These are phyloP conservation scores for Aspergillus affinis DNA, from an alignment of 495 filamentous ascomycete genomes.

Conservation along the genomic window DNA sequence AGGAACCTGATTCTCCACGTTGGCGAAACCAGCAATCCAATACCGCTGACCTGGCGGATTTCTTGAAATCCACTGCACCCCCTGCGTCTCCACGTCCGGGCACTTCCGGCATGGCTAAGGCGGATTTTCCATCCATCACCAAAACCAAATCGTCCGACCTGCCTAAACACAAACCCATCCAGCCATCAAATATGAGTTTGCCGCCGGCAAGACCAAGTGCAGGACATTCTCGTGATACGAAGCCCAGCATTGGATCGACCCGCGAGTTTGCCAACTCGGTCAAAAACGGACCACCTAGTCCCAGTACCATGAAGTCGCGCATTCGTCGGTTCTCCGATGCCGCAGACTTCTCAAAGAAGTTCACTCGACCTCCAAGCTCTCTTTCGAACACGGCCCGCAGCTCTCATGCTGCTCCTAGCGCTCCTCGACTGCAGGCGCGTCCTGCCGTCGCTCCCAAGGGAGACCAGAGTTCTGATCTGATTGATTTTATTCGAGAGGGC, in stretches of 20 bases:
- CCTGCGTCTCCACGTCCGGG: slow-evolving; percentile 21
- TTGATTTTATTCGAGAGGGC: slow-evolving; percentile 90
- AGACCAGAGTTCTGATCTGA: slow-evolving; percentile 76
- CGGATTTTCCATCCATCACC: slow-evolving; percentile 17
- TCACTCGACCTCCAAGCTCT: slow-evolving; percentile 17
- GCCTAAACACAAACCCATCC: slow-evolving; percentile 32
- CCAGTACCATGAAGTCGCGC: slow-evolving; percentile 6
- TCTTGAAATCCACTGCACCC: slow-evolving; percentile 37
- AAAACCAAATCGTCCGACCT: slow-evolving; percentile 24
- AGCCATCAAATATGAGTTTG: slow-evolving; percentile 26
- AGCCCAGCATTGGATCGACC: slow-evolving; percentile 60
- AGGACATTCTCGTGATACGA: slow-evolving; percentile 65
- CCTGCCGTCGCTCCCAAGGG: slow-evolving; percentile 60
- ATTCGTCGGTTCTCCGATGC: slow-evolving; percentile 22
- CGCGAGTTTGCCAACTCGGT: slow-evolving; percentile 85
- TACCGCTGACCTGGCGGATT: slow-evolving; percentile 39
- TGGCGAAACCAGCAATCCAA: slow-evolving; percentile 33
- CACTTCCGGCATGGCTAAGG: slow-evolving; percentile 24
- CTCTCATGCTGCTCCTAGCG: slow-evolving; percentile 18
- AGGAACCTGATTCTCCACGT: slow-evolving; percentile 44
- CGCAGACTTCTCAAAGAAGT: slow-evolving; percentile 20
- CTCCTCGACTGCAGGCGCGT: slow-evolving; percentile 64
- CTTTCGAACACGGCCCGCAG: slow-evolving; percentile 2
- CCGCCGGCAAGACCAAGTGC: slow-evolving; percentile 28
- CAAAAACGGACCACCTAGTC: slow-evolving; percentile 42